These are phyloP conservation scores for Senna tora DNA, from an alignment of 306 rosid genomes.

Conservation along the genomic window DNA sequence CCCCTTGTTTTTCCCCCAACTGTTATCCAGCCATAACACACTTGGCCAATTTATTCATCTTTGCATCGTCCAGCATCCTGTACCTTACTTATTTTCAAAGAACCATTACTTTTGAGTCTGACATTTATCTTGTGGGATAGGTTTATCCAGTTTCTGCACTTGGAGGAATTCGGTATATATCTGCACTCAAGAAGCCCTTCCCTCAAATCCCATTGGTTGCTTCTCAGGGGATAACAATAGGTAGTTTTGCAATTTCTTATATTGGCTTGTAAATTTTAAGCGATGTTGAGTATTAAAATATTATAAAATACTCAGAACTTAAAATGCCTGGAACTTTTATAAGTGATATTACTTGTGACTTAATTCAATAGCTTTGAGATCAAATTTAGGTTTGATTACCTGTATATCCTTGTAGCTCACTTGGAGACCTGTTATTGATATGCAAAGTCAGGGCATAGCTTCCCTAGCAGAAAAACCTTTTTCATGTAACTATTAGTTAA, in stretches of 20 bases:
- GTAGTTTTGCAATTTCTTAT: conserved; percentile 47
- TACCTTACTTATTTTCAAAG: conserved; percentile 22
- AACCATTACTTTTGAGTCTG: background rate
- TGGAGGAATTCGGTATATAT: conserved; percentile 72
- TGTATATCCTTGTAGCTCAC: background rate
- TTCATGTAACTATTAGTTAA: background rate
- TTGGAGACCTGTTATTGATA: background rate
- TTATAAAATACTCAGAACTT: background rate
- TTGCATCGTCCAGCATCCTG: conserved; percentile 1
- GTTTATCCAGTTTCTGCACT: conserved; percentile 90
- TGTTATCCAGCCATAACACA: background rate
- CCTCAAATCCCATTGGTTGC: conserved; percentile 82
- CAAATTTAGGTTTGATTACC: background rate
- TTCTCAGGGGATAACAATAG: conserved; percentile 84
- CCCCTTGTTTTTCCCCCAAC: background rate
- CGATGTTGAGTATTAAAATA: background rate
- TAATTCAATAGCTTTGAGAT: background rate
- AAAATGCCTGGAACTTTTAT: background rate
- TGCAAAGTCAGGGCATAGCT: background rate
- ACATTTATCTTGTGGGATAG: conserved; percentile 50
- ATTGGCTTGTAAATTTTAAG: conserved; percentile 4
- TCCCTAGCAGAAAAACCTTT: background rate
- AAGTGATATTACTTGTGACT: conserved; percentile 1
- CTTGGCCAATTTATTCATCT: background rate
- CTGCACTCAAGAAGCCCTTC: conserved; percentile 86